phyloP scores from a whole-genome alignment of 495 filamentous ascomycete genomes.

The Parathielavia hyrcaniae region DNA sequence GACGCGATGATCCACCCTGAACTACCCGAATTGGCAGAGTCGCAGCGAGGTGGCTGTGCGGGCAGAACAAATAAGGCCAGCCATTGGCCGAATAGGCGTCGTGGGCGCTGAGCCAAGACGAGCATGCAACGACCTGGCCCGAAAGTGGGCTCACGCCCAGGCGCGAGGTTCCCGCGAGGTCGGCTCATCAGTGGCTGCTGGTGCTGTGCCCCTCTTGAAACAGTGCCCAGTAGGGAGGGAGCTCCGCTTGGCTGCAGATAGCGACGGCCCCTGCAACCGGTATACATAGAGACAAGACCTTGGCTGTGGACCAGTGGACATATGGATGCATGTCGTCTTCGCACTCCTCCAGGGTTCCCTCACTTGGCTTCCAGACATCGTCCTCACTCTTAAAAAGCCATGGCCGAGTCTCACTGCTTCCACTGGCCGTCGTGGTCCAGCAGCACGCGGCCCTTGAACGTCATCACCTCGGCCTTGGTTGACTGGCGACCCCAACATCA shows the following conservation, averaged over 20 bases:
- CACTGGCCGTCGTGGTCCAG: background rate
- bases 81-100: background rate
- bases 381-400: background rate
- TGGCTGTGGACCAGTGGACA: no score
- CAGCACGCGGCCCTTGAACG: no score
- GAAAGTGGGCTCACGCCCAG: constrained; percentile 15
- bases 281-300: no score
- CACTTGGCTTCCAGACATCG: background rate
- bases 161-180: background rate
- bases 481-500: background rate
- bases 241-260: no score
- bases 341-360: background rate
- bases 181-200: background rate
- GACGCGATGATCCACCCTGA: no score
- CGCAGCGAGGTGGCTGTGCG: no score
- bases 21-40: no score
- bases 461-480: constrained; percentile 6
- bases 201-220: background rate
- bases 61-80: background rate
- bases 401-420: background rate
- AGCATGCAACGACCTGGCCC: no score
- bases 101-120: background rate
- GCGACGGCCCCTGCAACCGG: no score
- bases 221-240: no score
- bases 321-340: no score